Percentiles rank a stretch among this genome's conserved stretches.
Conservation (phyloP, 805 yeast genomes). For the Yarrowia sp. region DNA sequence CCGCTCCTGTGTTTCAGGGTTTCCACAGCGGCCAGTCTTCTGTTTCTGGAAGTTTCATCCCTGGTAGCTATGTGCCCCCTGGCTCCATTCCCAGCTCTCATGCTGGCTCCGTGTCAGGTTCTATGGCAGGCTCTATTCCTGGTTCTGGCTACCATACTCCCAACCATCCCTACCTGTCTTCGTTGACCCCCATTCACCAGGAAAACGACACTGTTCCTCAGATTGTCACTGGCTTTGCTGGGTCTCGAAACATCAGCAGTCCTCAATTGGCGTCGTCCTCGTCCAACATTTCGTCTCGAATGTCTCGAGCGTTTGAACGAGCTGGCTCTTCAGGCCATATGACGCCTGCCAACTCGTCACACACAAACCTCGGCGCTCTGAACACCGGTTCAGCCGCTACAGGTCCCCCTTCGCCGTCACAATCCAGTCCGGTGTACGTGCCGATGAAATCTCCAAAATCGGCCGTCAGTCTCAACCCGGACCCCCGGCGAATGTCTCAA, state of each 20-base stretch:
- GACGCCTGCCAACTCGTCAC: slow-evolving; percentile 13
- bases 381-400: background rate
- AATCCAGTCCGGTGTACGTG: slow-evolving; percentile 7
- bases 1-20: slow-evolving; percentile 16
- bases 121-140: slow-evolving; percentile 8
- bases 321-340: slow-evolving; percentile 17
- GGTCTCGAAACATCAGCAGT: slow-evolving; percentile 18
- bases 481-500: slow-evolving; percentile 19
- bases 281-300: slow-evolving; percentile 20
- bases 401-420: slow-evolving; percentile 9
- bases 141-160: slow-evolving; percentile 25
- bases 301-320: slow-evolving; percentile 26
- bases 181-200: slow-evolving; percentile 18
- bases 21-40: slow-evolving; percentile 14
- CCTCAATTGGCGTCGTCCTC: slow-evolving; percentile 16
- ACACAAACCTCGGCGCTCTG: slow-evolving; percentile 8
- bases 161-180: slow-evolving; percentile 9
- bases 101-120: slow-evolving; percentile 5
- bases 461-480: slow-evolving; percentile 15
- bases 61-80: slow-evolving; percentile 19
- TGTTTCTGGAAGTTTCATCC: background rate
- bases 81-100: slow-evolving; percentile 18
- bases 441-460: slow-evolving; percentile 22
- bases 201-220: slow-evolving; percentile 14
- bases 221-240: slow-evolving; percentile 19